Percentiles rank a stretch among this genome's conserved stretches.
phyloP scores from a whole-genome alignment of 2,329 filamentous ascomycete species.

The Thermoascus crustaceus region DNA sequence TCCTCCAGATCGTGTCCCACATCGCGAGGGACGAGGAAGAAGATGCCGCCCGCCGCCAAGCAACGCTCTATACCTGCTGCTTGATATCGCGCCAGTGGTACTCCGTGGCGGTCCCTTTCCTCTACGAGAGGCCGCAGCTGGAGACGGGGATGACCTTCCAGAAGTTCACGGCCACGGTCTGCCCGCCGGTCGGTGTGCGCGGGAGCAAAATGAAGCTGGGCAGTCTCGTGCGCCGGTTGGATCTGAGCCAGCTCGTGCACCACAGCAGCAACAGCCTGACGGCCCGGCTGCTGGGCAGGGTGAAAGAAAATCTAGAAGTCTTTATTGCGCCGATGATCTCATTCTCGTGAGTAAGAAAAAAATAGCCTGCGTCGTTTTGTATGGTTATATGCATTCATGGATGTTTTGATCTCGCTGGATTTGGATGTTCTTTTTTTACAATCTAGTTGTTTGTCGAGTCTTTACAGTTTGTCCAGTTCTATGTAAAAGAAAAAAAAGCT shows the following conservation, averaged over 20 bases:
- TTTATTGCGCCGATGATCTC: slow-evolving; percentile 52
- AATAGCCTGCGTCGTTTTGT: neutral
- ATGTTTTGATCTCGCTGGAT: too few species aligned
- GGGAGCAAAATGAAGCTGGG: slow-evolving; percentile 40
- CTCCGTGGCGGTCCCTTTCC: slow-evolving; percentile 39
- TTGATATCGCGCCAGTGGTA: slow-evolving; percentile 52
- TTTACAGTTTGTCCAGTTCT: too few species aligned
- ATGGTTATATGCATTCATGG: too few species aligned
- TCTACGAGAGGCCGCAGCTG: slow-evolving; percentile 48
- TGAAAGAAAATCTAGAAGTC: slow-evolving; percentile 44
- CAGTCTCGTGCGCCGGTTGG: slow-evolving; percentile 44
- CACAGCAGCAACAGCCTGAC: slow-evolving; percentile 51
- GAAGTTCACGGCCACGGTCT: slow-evolving; percentile 47
- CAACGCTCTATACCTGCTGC: slow-evolving; percentile 44
- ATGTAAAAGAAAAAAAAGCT: too few species aligned
- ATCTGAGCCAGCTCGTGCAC: slow-evolving; percentile 50
- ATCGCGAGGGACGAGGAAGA: too few species aligned
- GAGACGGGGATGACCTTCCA: slow-evolving; percentile 43
- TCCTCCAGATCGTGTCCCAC: slow-evolving; percentile 43
- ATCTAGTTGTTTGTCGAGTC: too few species aligned
- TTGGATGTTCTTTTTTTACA: too few species aligned
- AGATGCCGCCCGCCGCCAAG: slow-evolving; percentile 34
- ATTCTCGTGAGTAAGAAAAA: slow-evolving; percentile 42
- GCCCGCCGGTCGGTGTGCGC: slow-evolving; percentile 39
- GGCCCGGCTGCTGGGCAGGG: slow-evolving; percentile 47